Percentiles rank a stretch among this genome's conserved stretches.
Evolutionary conservation across 305 asterid genomes (phyloP).

Genomic region (Fraxinus greggii): DNA sequence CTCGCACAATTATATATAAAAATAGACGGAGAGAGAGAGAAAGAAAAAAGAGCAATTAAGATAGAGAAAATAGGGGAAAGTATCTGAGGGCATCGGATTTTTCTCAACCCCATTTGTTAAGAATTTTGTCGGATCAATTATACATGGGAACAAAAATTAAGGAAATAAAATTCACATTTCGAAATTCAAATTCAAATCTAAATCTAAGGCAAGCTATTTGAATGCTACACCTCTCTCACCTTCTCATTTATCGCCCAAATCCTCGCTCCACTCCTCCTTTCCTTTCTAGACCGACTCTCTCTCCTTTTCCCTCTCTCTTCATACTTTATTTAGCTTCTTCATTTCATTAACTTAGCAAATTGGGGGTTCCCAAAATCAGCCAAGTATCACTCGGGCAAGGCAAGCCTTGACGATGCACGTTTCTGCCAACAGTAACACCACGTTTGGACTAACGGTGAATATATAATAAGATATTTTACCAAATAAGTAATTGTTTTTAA

Average conservation of each 20-base stretch:
- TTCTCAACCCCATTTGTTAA: slow-evolving; percentile 44
- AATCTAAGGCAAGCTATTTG: slow-evolving; percentile 49
- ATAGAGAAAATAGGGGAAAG: slow-evolving; percentile 18
- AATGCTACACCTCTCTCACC: slow-evolving; percentile 31
- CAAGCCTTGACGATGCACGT: slow-evolving; percentile 23
- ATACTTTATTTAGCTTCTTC: not conserved
- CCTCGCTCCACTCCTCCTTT: slow-evolving; percentile 47
- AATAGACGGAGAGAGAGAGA: slow-evolving; percentile 14
- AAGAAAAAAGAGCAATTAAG: not conserved
- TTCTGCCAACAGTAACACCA: not conserved
- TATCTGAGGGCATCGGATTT: slow-evolving; percentile 53
- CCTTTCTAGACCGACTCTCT: slow-evolving; percentile 39
- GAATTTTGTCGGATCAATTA: slow-evolving; percentile 43
- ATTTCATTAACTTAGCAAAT: slow-evolving; percentile 14
- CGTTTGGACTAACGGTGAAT: not conserved
- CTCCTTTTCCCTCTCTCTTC: not conserved
- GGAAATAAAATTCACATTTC: slow-evolving; percentile 4
- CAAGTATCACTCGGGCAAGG: slow-evolving; percentile 24
- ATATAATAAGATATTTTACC: not conserved
- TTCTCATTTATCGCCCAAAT: slow-evolving; percentile 51
- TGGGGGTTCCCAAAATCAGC: slow-evolving; percentile 32
- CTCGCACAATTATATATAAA: not conserved
- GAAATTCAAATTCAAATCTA: slow-evolving; percentile 32
- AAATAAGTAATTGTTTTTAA: not conserved
- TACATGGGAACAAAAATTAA: slow-evolving; percentile 26